Conservation (phyloP, 169 alveolate genomes). For the Plasmodium fragile region DNA sequence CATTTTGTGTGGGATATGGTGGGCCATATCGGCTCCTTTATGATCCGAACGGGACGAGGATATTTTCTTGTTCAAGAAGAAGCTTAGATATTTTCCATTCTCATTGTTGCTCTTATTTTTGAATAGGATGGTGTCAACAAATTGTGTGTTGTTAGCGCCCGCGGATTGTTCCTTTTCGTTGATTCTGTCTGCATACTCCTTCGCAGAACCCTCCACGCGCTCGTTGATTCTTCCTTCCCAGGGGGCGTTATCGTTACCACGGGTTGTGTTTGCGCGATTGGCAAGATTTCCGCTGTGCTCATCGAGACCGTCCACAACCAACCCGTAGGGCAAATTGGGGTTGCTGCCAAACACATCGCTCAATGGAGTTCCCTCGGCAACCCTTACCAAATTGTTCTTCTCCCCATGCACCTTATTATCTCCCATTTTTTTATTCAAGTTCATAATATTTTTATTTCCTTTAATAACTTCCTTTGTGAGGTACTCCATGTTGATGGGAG, state of each 20-base stretch:
- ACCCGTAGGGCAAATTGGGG: background rate
- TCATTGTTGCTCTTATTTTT: constrained; percentile 62
- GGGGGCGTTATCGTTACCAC: background rate
- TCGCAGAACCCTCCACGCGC: background rate
- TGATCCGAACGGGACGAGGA: constrained; percentile 36
- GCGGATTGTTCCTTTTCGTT: background rate
- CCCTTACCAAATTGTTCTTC: background rate
- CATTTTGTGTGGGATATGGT: background rate
- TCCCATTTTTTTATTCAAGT: background rate
- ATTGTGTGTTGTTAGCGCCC: background rate
- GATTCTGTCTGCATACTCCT: background rate
- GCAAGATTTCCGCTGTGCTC: background rate
- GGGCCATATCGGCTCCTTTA: background rate
- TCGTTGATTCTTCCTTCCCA: background rate
- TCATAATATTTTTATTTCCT: background rate
- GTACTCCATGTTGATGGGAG: background rate
- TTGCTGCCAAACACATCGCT: background rate
- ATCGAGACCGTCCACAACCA: background rate
- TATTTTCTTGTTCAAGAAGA: constrained; percentile 16
- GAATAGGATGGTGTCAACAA: background rate
- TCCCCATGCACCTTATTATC: background rate
- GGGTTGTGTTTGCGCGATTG: background rate
- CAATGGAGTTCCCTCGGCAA: background rate
- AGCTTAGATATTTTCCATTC: constrained; percentile 13
- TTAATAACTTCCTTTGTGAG: constrained; percentile 3